Evolutionary conservation across 2,329 filamentous ascomycete genomes (phyloP).

Genomic region (Neofusicoccum parvum): DNA sequence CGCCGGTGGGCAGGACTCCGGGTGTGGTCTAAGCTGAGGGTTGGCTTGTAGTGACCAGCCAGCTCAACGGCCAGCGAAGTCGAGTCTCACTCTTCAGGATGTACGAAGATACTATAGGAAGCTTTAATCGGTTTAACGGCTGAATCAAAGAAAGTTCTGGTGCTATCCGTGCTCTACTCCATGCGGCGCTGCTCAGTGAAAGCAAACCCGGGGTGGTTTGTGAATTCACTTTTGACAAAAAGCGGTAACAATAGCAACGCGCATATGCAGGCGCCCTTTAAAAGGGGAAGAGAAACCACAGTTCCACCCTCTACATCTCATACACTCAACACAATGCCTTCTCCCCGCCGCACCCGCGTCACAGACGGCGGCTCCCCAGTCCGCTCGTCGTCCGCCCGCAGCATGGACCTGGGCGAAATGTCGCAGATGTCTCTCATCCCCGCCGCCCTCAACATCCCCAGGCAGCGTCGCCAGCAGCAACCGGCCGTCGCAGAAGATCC

Average conservation of each 20-base stretch:
- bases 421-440: neutral
- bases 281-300: neutral
- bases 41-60: no score
- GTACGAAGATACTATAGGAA: no score
- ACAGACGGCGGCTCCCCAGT: neutral
- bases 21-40: no score
- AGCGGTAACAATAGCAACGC: neutral
- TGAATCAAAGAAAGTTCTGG: no score
- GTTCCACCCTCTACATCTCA: no score
- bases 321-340: neutral
- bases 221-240: neutral
- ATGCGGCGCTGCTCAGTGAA: no score
- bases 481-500: neutral
- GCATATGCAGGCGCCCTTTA: neutral
- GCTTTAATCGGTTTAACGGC: no score
- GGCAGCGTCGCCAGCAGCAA: neutral
- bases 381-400: neutral
- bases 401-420: neutral
- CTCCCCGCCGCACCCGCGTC: neutral
- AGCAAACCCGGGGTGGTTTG: neutral
- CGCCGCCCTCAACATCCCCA: neutral
- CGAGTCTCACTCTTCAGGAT: no score
- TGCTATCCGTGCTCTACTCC: no score
- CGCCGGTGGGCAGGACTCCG: no score
- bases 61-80: no score